phyloP scores from a whole-genome alignment of 1,284 basidiomycete species.

The Ceraceosorus bombacis region DNA sequence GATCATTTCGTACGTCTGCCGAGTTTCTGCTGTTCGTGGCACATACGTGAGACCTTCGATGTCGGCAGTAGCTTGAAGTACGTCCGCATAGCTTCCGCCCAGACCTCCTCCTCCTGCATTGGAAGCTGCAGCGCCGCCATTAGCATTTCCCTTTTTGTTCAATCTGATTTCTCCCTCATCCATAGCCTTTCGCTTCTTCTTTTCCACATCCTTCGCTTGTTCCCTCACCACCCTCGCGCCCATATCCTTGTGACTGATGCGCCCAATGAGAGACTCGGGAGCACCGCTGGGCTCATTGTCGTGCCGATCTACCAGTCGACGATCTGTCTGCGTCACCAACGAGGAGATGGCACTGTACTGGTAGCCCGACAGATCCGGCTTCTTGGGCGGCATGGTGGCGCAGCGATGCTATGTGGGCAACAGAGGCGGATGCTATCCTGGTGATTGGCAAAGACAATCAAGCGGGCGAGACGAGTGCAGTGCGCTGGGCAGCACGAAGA shows the following conservation, averaged over 20 bases:
- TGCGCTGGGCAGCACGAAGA: too few relatives aligned
- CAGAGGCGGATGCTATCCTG: too few relatives aligned
- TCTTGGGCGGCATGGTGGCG: slow-evolving; percentile 39
- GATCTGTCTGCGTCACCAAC: slow-evolving; percentile 42
- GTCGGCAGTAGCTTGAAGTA: slow-evolving; percentile 60
- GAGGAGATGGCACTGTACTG: slow-evolving; percentile 47
- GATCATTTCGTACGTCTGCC: slow-evolving; percentile 89
- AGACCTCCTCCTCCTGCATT: neutral
- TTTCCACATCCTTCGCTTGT: slow-evolving; percentile 82
- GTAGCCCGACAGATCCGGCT: slow-evolving; percentile 45
- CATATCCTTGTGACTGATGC: slow-evolving; percentile 87
- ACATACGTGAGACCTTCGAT: slow-evolving; percentile 87
- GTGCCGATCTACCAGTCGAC: slow-evolving; percentile 23
- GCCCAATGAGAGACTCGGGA: slow-evolving; percentile 81
- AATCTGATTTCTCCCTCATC: slow-evolving; percentile 28
- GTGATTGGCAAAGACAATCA: too few relatives aligned
- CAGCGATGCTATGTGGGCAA: too few relatives aligned
- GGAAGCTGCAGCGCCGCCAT: slow-evolving; percentile 7
- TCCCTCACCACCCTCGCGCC: slow-evolving; percentile 78
- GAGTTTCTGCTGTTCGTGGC: slow-evolving; percentile 84
- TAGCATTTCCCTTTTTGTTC: slow-evolving; percentile 15
- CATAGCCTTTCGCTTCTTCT: slow-evolving; percentile 63
- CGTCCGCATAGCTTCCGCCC: slow-evolving; percentile 29
- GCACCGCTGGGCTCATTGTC: slow-evolving; percentile 80
- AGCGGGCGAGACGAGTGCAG: too few relatives aligned